A percentile compares a stretch with the other conserved stretches of the same genome.
Evolutionary conservation across 2,329 filamentous ascomycete genomes (phyloP).

Genomic region (Venturia pyrina): DNA sequence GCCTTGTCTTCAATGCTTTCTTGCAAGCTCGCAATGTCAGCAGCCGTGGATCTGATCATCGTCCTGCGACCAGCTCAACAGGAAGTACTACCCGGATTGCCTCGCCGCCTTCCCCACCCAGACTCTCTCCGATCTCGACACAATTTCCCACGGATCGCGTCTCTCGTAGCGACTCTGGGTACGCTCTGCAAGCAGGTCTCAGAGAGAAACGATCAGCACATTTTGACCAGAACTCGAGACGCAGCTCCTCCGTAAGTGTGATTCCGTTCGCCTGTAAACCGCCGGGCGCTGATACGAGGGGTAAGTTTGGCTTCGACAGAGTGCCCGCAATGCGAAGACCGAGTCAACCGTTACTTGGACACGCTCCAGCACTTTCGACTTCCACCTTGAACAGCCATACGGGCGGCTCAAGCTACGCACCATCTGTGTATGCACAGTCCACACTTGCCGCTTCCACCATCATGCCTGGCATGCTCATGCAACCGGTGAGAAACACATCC

Average conservation of each 20-base stretch:
- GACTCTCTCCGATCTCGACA: constrained; percentile 54
- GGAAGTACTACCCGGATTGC: background rate
- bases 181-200: constrained; percentile 73
- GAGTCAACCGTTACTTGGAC: constrained; percentile 58
- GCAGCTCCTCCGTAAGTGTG: constrained; percentile 61
- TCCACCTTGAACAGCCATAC: constrained; percentile 44
- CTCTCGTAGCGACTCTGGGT: constrained; percentile 87
- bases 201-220: constrained; percentile 92
- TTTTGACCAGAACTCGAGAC: constrained; percentile 70
- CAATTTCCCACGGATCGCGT: constrained; percentile 72
- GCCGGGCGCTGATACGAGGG: constrained; percentile 13
- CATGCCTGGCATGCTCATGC: constrained; percentile 75
- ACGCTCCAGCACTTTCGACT: constrained; percentile 55
- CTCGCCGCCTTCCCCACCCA: constrained; percentile 13
- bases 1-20: constrained; percentile 86
- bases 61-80: constrained; percentile 48
- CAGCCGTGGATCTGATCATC: constrained; percentile 19
- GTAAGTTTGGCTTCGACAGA: constrained; percentile 61
- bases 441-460: constrained; percentile 76
- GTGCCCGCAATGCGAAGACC: constrained; percentile 52
- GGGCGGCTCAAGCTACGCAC: constrained; percentile 54
- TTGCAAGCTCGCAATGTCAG: constrained; percentile 62
- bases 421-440: constrained; percentile 77
- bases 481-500: constrained; percentile 68
- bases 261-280: constrained; percentile 16